phyloP scores from a whole-genome alignment of 2,329 filamentous ascomycete genomes.

The Aaosphaeria pasadenensis region DNA sequence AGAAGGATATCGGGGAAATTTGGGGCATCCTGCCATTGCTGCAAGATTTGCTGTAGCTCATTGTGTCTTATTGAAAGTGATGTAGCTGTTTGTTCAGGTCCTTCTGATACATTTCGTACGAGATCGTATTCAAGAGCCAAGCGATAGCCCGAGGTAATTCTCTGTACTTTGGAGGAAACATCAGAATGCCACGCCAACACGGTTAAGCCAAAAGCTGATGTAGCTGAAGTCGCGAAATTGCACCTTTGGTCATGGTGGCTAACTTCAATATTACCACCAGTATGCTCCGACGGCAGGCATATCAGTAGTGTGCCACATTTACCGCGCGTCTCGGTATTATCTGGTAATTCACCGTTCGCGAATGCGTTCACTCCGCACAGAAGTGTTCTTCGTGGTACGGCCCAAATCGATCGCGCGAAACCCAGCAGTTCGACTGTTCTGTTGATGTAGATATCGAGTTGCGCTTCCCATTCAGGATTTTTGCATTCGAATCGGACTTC shows the following conservation, averaged over 20 bases:
- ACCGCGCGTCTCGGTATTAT: conserved; percentile 48
- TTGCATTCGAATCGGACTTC: no score
- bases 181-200: conserved; percentile 49
- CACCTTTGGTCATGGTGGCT: conserved; percentile 33
- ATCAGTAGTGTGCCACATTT: conserved; percentile 54
- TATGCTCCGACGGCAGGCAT: conserved; percentile 47
- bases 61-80: no score
- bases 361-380: no score
- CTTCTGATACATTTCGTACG: conserved; percentile 19
- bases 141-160: conserved; percentile 48
- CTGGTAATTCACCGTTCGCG: conserved; percentile 4
- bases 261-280: conserved; percentile 47
- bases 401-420: no score
- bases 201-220: conserved; percentile 17
- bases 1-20: conserved; percentile 5
- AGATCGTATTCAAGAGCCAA: conserved; percentile 56
- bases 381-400: no score
- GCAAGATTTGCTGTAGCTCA: conserved; percentile 3
- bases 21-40: conserved; percentile 4
- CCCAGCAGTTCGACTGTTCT: no score
- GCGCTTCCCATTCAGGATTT: no score
- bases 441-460: no score
- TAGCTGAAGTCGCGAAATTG: conserved; percentile 5
- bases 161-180: conserved; percentile 48
- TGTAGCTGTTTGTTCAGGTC: no score